A percentile compares a stretch with the other conserved stretches of the same genome.
phyloP scores from a whole-genome alignment of 2,329 filamentous ascomycete genomes.

The Colletotrichum nymphaeae region DNA sequence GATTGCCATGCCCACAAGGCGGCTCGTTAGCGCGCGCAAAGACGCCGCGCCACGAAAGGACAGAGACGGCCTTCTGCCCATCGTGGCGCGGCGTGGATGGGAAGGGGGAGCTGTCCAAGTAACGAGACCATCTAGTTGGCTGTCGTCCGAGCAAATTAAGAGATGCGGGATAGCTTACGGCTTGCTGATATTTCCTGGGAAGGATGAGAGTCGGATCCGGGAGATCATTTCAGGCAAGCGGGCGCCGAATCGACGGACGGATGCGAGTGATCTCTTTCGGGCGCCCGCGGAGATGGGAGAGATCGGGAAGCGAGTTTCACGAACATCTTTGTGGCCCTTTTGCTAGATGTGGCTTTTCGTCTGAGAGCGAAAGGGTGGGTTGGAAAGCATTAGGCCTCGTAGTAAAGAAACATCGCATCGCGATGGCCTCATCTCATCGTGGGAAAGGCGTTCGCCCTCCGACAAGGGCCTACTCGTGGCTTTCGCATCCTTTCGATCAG shows the following conservation, averaged over 20 bases:
- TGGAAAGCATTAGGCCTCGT: background rate
- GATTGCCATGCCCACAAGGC: constrained; percentile 4
- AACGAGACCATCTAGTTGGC: background rate
- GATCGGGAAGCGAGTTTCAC: constrained; percentile 1
- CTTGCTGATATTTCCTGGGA: background rate
- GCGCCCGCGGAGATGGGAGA: constrained; percentile 11
- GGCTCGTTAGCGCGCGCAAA: constrained; percentile 17
- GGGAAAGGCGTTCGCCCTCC: background rate
- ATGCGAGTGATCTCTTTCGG: background rate
- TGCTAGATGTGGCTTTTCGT: background rate
- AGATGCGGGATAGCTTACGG: background rate
- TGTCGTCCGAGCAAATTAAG: background rate
- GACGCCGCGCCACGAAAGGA: constrained; percentile 11
- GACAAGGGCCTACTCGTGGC: background rate
- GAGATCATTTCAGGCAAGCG: background rate
- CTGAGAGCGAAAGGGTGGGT: constrained; percentile 5
- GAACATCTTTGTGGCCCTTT: constrained; percentile 28
- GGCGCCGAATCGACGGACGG: background rate
- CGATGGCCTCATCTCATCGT: background rate
- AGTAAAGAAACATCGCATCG: background rate
- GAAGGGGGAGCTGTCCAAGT: background rate
- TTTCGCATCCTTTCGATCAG: background rate
- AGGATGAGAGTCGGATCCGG: constrained; percentile 21
- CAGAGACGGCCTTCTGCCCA: background rate
- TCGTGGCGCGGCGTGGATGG: background rate